Evolutionary conservation across 2,329 filamentous ascomycete species (phyloP), one percentile per base, ranked within the genome.

Genomic region (Penicillium olsonii): DNA sequence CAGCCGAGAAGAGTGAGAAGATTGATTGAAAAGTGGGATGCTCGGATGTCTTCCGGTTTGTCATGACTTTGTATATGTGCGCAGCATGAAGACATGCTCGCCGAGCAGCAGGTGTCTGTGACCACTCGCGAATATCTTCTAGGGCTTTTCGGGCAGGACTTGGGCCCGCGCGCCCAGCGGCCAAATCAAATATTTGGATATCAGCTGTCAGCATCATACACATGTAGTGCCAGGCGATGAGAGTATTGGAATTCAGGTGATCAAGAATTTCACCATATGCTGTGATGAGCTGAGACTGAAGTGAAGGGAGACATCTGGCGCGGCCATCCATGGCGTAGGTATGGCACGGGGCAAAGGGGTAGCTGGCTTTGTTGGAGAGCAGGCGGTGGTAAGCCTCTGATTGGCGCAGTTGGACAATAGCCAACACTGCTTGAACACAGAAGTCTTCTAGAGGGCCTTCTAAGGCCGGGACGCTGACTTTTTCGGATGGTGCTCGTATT

Each of bases 191-290:
- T 22, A 79, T 74, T 40, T 77, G 76, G 8, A 78, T 72, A 47
- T 81, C 78, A 3, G 78, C 73, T 0, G 77, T 75, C 2, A 81
- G 69, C 55, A 73, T 74, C 71, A 80, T 78, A 55, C 76, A 79
- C 45, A 79, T 74, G 37, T 75, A 74, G 54, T 81, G 78, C 78
- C 78, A 81, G 31, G 79, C 71, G 3, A 80, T 68, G 1, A 75
- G 61, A 4, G 75, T 75, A 42, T 81, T 81, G 2, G 78, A 70
- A 43, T 78, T 76, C 19, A 76, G 68, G 2, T 65, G 68, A 12
- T 72, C 61, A 3, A 78, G 65, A 1, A 69, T 66, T 18, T 75
- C 69, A 26, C 73, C 70, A 29, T 78, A 78, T 18, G 55, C 58
- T 34, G 49, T 60, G 18, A 57, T 56, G 4, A 68, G 59, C 35